A percentile compares a stretch with the other conserved stretches of the same genome.
These are phyloP conservation scores for Debaryomyces castellii DNA, from an alignment of 805 yeast genomes.

Conservation along the genomic window DNA sequence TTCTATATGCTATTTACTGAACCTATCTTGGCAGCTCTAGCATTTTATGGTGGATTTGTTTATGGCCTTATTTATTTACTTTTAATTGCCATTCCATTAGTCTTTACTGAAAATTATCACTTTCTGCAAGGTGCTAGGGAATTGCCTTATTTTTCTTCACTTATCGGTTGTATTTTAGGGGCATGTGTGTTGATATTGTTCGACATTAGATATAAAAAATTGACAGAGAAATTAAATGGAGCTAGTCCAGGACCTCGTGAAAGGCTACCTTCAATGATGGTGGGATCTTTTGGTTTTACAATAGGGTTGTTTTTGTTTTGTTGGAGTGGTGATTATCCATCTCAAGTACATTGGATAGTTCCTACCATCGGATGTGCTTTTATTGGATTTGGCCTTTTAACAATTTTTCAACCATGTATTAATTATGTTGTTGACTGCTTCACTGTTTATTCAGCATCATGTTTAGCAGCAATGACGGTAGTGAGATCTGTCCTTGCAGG, in stretches of 20 bases:
- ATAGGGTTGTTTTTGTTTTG: constrained; percentile 82
- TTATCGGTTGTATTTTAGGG: constrained; percentile 33
- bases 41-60: constrained; percentile 30
- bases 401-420: constrained; percentile 57
- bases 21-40: constrained; percentile 37
- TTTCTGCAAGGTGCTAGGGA: constrained; percentile 21
- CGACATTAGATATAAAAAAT: constrained; percentile 6
- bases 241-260: constrained; percentile 73
- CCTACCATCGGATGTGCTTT: constrained; percentile 46
- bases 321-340: constrained; percentile 80
- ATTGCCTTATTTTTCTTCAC: constrained; percentile 30
- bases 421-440: constrained; percentile 64
- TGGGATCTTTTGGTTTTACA: constrained; percentile 70
- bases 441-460: constrained; percentile 58
- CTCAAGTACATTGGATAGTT: constrained; percentile 76
- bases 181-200: constrained; percentile 27
- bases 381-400: constrained; percentile 47
- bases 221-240: constrained; percentile 44
- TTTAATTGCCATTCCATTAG: constrained; percentile 35
- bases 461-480: constrained; percentile 63
- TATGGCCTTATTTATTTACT: constrained; percentile 41
- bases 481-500: constrained; percentile 57
- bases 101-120: constrained; percentile 38
- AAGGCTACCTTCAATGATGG: constrained; percentile 76
- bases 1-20: constrained; percentile 26